A percentile compares a stretch with the other conserved stretches of the same genome.
Conservation (phyloP, 2,329 filamentous ascomycete species). For the Phaeosphaeriaceae sp. region DNA sequence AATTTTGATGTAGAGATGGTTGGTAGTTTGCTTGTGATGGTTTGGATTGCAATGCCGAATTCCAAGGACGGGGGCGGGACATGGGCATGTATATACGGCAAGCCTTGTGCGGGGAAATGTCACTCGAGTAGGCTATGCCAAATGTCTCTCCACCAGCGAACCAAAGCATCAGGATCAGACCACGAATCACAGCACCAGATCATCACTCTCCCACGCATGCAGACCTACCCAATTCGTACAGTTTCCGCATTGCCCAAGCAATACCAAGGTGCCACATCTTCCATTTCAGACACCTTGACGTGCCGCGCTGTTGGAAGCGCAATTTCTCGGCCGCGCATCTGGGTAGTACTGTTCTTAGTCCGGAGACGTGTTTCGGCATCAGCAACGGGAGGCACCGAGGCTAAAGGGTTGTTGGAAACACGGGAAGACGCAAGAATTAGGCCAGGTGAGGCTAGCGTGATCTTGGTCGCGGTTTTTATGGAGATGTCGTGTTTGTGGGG, state of each 20-base stretch:
- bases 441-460: slow-evolving; percentile 25
- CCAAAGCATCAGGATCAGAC: too few species aligned
- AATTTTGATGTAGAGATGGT: slow-evolving; percentile 10
- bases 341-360: slow-evolving; percentile 15
- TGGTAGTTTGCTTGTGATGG: slow-evolving; percentile 16
- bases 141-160: slow-evolving; percentile 34
- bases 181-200: slow-evolving; percentile 39
- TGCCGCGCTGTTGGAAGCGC: slow-evolving; percentile 18
- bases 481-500: slow-evolving; percentile 26
- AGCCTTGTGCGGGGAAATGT: slow-evolving; percentile 33
- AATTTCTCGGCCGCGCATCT: slow-evolving; percentile 45
- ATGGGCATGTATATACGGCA: slow-evolving; percentile 31
- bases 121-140: slow-evolving; percentile 35
- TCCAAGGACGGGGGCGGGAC: slow-evolving; percentile 19
- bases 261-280: slow-evolving; percentile 12
- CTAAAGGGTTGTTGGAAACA: slow-evolving; percentile 19
- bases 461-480: slow-evolving; percentile 17
- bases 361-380: slow-evolving; percentile 17
- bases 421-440: slow-evolving; percentile 13
- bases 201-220: slow-evolving; percentile 11
- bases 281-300: slow-evolving; percentile 25
- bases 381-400: slow-evolving; percentile 25
- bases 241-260: slow-evolving; percentile 36
- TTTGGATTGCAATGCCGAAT: slow-evolving; percentile 19
- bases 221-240: slow-evolving; percentile 29